A percentile compares a stretch with the other conserved stretches of the same genome.
phyloP scores from a whole-genome alignment of 805 yeast genomes.

The Teunomyces atbi region DNA sequence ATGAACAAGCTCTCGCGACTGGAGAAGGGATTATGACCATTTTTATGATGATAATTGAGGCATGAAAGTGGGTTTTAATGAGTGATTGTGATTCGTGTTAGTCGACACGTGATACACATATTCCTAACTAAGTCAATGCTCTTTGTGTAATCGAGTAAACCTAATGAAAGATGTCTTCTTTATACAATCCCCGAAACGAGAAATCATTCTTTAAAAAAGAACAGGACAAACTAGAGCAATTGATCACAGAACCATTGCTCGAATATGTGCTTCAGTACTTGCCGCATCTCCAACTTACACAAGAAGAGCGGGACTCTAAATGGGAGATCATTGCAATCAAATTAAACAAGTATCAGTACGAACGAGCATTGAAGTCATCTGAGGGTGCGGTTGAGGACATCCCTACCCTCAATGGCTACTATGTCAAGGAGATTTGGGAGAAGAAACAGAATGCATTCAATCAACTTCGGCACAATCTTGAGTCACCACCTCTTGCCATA shows the following conservation, averaged over 20 bases:
- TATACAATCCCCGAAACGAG: neutral
- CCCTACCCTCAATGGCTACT: slow-evolving; percentile 27
- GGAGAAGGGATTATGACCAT: slow-evolving; percentile 30
- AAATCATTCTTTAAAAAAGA: slow-evolving; percentile 29
- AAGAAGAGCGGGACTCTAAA: slow-evolving; percentile 21
- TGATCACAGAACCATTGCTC: slow-evolving; percentile 26
- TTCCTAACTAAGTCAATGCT: too few species aligned
- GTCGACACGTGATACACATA: neutral
- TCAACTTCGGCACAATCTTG: too few species aligned
- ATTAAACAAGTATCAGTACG: slow-evolving; percentile 20
- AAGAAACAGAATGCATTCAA: slow-evolving; percentile 17
- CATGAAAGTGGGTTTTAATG: too few species aligned
- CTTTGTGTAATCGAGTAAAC: neutral
- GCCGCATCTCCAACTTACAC: slow-evolving; percentile 31
- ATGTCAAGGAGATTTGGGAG: slow-evolving; percentile 20
- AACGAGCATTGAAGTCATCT: slow-evolving; percentile 12
- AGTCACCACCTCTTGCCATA: too few species aligned
- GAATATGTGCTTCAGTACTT: slow-evolving; percentile 26
- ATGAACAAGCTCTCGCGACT: slow-evolving; percentile 28
- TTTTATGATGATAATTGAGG: too few species aligned
- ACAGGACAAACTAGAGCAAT: slow-evolving; percentile 18
- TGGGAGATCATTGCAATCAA: slow-evolving; percentile 39
- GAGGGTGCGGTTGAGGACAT: slow-evolving; percentile 14
- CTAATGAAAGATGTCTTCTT: neutral
- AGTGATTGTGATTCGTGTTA: too few species aligned